Percentiles rank a stretch among this genome's conserved stretches.
Evolutionary conservation across 495 filamentous ascomycete genomes (phyloP).

Genomic region (Rhypophila decipiens): DNA sequence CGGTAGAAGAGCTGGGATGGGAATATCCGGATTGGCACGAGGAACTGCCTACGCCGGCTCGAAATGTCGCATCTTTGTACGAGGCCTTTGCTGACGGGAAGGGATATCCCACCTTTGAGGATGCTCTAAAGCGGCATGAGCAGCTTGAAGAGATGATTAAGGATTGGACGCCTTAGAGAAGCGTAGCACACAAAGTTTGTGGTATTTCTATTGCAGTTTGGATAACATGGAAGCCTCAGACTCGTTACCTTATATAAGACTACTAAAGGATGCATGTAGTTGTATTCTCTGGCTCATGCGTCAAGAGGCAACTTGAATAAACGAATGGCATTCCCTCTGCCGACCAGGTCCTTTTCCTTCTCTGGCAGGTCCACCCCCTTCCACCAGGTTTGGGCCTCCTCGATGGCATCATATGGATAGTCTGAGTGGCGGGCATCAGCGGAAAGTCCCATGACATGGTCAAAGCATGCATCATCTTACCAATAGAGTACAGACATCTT

Average conservation of each 20-base stretch:
- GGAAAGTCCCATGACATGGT: not conserved
- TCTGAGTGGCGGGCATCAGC: slow-evolving; percentile 9
- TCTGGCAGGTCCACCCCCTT: slow-evolving; percentile 34
- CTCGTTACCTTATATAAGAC: no score
- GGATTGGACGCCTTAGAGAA: slow-evolving; percentile 11
- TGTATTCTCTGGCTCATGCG: no score
- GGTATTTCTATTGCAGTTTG: no score
- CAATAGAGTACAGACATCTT: slow-evolving; percentile 33
- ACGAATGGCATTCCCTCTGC: slow-evolving; percentile 47
- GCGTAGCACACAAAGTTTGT: no score
- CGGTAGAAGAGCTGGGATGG: slow-evolving; percentile 37
- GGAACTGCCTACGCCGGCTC: slow-evolving; percentile 26
- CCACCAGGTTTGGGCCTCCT: slow-evolving; percentile 52
- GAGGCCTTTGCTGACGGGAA: slow-evolving; percentile 35
- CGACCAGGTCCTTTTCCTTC: slow-evolving; percentile 43
- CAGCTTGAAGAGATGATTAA: slow-evolving; percentile 18
- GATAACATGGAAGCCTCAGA: no score
- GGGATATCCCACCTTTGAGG: slow-evolving; percentile 33
- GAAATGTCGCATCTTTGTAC: slow-evolving; percentile 44
- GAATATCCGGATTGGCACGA: slow-evolving; percentile 36
- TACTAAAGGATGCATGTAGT: no score
- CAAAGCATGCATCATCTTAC: slow-evolving; percentile 9
- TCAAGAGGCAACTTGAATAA: slow-evolving; percentile 44
- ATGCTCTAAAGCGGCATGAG: slow-evolving; percentile 37
- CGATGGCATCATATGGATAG: slow-evolving; percentile 39